These are phyloP conservation scores for Adansonia rubrostipa DNA, from an alignment of 441 rosid genomes.

Conservation along the genomic window DNA sequence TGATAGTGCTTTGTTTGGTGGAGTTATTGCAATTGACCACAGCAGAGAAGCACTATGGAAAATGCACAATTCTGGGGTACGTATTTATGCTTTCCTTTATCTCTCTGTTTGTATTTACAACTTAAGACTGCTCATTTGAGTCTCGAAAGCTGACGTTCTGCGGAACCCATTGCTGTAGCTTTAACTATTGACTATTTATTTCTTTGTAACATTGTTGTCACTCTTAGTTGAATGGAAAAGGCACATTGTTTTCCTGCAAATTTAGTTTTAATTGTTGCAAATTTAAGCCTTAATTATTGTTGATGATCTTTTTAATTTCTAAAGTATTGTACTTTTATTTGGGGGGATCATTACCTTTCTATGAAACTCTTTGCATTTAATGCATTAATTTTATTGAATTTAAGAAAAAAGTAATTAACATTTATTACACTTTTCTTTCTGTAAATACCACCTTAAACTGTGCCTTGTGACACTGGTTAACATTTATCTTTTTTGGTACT, in stretches of 20 bases:
- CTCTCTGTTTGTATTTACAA: not conserved
- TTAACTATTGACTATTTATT: too few species aligned
- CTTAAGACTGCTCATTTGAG: not conserved
- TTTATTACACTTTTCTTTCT: too few species aligned
- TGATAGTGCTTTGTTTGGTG: constrained; percentile 64
- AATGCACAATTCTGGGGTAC: constrained; percentile 70
- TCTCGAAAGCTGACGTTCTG: not conserved
- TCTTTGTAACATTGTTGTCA: not conserved
- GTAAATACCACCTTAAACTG: too few species aligned
- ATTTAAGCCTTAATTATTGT: not conserved
- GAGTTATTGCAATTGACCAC: constrained; percentile 46
- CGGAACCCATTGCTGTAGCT: too few species aligned
- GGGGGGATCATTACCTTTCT: too few species aligned
- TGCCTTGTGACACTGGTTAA: too few species aligned
- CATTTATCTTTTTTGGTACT: too few species aligned
- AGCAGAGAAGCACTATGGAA: constrained; percentile 79
- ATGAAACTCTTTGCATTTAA: too few species aligned
- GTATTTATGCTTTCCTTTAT: constrained; percentile 20
- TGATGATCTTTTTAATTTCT: not conserved
- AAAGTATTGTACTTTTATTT: too few species aligned
- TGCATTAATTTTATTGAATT: too few species aligned
- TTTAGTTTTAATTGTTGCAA: not conserved
- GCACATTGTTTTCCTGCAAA: not conserved
- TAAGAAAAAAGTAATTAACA: too few species aligned
- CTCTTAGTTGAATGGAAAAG: not conserved